A percentile compares a stretch with the other conserved stretches of the same genome.
phyloP scores from a whole-genome alignment of 805 yeast genomes.

The Teunomyces kruisii region DNA sequence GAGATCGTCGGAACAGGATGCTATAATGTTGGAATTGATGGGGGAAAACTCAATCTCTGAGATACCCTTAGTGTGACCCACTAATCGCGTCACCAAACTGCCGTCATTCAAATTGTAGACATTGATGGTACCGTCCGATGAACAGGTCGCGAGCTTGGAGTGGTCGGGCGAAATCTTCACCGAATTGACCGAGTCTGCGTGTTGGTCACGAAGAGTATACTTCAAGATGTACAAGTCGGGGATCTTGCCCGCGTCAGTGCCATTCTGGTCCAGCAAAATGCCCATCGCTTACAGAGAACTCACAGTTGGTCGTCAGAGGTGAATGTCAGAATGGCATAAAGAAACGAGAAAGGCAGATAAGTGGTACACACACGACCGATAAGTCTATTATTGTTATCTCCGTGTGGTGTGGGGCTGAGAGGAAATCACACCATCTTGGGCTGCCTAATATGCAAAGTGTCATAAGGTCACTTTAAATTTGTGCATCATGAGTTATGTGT shows the following conservation, averaged over 20 bases:
- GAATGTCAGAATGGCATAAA: not conserved
- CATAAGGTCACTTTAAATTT: no score
- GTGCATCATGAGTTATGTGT: no score
- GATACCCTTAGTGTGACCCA: constrained; percentile 69
- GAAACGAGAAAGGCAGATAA: no score
- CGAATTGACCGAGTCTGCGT: constrained; percentile 32
- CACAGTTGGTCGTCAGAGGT: not conserved
- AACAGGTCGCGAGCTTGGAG: constrained; percentile 50
- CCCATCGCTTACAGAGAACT: not conserved
- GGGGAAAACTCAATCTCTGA: constrained; percentile 80
- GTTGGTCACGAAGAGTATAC: constrained; percentile 8
- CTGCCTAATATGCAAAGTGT: no score
- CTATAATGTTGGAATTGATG: constrained; percentile 61
- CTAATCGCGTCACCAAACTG: constrained; percentile 28
- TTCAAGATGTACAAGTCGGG: constrained; percentile 14
- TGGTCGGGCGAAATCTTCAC: constrained; percentile 66
- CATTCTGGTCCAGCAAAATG: constrained; percentile 1
- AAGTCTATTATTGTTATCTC: no score
- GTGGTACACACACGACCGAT: no score
- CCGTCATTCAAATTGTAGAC: constrained; percentile 28
- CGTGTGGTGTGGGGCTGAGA: no score
- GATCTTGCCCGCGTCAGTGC: not conserved
- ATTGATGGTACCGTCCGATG: constrained; percentile 28
- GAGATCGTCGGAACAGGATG: constrained; percentile 84
- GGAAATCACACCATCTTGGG: no score